Evolutionary conservation across 1,139 yeast species (phyloP).

Genomic region (Zygosaccharomyces pseudobailii): DNA sequence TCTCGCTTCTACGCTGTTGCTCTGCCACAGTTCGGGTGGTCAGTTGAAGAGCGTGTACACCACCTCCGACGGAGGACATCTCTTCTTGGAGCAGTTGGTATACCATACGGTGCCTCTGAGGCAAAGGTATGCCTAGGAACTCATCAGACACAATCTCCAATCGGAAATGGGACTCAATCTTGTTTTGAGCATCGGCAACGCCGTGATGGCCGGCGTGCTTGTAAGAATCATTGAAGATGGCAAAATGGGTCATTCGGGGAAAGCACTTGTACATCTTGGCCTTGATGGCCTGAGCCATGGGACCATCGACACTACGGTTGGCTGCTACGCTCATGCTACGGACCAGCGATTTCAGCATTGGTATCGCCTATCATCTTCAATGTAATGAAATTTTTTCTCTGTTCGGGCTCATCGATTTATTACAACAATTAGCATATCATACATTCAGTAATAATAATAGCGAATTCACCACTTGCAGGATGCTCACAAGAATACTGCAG

Average conservation of each 20-base stretch:
- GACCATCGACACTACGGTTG: slow-evolving; percentile 38
- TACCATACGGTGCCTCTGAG: slow-evolving; percentile 74
- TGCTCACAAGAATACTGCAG: neutral
- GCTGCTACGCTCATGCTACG: slow-evolving; percentile 11
- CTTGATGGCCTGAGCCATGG: slow-evolving; percentile 49
- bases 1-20: slow-evolving; percentile 20
- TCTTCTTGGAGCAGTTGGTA: slow-evolving; percentile 70
- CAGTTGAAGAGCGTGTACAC: slow-evolving; percentile 87
- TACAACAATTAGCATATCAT: neutral
- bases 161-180: slow-evolving; percentile 80
- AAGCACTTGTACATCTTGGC: slow-evolving; percentile 45
- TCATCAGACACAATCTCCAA: slow-evolving; percentile 64
- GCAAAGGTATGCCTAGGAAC: slow-evolving; percentile 64
- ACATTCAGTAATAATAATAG: neutral
- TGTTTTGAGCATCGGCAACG: slow-evolving; percentile 65
- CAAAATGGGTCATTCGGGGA: slow-evolving; percentile 46
- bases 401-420: neutral
- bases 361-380: neutral
- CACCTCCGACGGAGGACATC: slow-evolving; percentile 46
- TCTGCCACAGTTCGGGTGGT: slow-evolving; percentile 76
- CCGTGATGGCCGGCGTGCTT: slow-evolving; percentile 90
- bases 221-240: slow-evolving; percentile 73
- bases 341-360: slow-evolving; percentile 5
- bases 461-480: neutral
- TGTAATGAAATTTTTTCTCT: slow-evolving; percentile 1